Base-by-base conservation (phyloP, 441 rosid genomes). In the Mallotus japonicus region DNA sequence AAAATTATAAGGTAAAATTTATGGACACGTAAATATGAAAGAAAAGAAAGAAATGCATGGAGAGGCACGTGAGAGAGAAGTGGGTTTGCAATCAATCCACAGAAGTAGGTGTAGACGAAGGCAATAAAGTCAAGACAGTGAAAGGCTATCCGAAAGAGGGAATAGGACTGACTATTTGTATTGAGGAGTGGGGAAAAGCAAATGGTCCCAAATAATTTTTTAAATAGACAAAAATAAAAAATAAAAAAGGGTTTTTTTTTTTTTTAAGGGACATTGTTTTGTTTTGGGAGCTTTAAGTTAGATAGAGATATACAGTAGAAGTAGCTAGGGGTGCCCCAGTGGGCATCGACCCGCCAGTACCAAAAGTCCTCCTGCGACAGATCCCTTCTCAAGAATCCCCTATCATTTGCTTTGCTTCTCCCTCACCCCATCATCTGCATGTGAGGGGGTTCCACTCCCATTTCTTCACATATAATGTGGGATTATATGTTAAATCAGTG, bases 61-160 rank as follows among this genome's bases (percentile, higher is more conserved):
- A 42, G 11, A 64, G 8, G 61, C 75, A 68, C 73, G 79, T 70
- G 80, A 73, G 78, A 51, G n/a, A 62, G 73, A 69, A 50, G 70
- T 32, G 69, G 70, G 53, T 65, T 37, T 37, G 6, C 40, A 37
- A 37, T 37, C 40, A 37, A 37, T 70, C 44, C 17, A 65, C 44
- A 57, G 57, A 56, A 66, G 59, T 46, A 28, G 75, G 77, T 65
- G 62, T 17, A 60, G 80, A 56, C 58, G 76, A 66, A 55, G 73
- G 77, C 72, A 65, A 70, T 77, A 77, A 83, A 81, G 86, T 84
- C 78, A 80, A 81, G 85, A 82, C 56, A 84, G 63, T 16, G 89
- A 79, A 64, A 76, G 79, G 79, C 79, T 69, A 82, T 73, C 87
- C 80, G 66, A 74, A 63, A 46, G 60, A 49, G 40, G 78, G 55